These are phyloP conservation scores for Solanum chiquidenum DNA, from an alignment of 257 asterid species.

Conservation along the genomic window DNA sequence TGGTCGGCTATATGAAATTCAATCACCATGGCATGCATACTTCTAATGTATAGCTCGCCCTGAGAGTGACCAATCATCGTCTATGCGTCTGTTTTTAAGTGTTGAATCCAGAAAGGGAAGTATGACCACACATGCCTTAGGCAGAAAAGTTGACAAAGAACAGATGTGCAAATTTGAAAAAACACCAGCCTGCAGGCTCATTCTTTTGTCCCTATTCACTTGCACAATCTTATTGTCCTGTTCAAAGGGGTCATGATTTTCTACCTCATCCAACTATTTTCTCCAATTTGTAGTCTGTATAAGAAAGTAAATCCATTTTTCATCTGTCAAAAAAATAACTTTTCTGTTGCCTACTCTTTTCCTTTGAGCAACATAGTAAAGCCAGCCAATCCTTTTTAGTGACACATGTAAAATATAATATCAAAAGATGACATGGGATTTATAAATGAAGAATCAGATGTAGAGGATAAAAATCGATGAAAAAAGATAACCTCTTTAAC, in stretches of 20 bases:
- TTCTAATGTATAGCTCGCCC: neutral
- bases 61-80: neutral
- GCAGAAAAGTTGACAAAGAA: neutral
- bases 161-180: neutral
- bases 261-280: neutral
- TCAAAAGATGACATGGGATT: neutral
- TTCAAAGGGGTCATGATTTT: neutral
- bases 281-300: neutral
- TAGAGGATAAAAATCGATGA: neutral
- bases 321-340: neutral
- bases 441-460: neutral
- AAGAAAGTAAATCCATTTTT: neutral
- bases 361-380: neutral
- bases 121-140: neutral
- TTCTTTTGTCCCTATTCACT: neutral
- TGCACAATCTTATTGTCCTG: neutral
- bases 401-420: neutral
- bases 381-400: neutral
- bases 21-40: neutral
- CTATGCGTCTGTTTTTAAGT: neutral
- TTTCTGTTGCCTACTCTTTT: neutral
- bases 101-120: neutral
- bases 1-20: neutral
- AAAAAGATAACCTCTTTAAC: constrained; percentile 50
- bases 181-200: neutral